Evolutionary conservation across 2,329 filamentous ascomycete genomes (phyloP).

Genomic region (Trichoderma sp.): DNA sequence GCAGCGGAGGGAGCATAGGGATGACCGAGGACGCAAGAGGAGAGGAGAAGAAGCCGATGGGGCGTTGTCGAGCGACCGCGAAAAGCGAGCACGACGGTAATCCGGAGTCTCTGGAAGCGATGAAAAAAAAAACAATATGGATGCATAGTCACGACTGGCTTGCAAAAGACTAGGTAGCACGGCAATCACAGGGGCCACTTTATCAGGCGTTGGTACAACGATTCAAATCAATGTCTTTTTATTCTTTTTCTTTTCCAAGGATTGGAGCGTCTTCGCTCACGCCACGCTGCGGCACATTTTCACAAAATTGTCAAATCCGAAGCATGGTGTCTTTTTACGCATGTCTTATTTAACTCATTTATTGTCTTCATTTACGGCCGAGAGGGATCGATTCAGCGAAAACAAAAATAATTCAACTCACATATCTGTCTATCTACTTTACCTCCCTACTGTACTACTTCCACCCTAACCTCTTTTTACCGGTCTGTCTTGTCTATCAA

Average conservation of each 20-base stretch:
- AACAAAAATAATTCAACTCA: slow-evolving; percentile 5
- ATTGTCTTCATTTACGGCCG: neutral
- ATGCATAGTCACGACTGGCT: neutral
- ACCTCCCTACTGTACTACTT: neutral
- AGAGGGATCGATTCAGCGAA: slow-evolving; percentile 1
- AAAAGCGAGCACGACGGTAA: slow-evolving; percentile 54
- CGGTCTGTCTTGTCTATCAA: neutral
- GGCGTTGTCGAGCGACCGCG: slow-evolving; percentile 42
- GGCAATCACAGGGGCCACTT: neutral
- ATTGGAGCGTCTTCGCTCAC: neutral
- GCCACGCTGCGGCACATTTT: slow-evolving; percentile 9
- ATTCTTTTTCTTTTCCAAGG: neutral
- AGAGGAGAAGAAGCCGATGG: slow-evolving; percentile 50
- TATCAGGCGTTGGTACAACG: slow-evolving; percentile 15
- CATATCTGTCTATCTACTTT: neutral
- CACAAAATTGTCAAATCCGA: slow-evolving; percentile 15
- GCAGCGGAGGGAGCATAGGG: slow-evolving; percentile 35
- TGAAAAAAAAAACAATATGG: neutral
- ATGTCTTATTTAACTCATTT: neutral
- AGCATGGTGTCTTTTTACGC: slow-evolving; percentile 1
- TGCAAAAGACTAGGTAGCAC: neutral
- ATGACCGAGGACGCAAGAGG: slow-evolving; percentile 40
- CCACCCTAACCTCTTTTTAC: neutral
- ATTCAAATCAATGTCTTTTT: neutral
- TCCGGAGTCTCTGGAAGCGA: neutral